Percentiles rank a stretch among this genome's conserved stretches.
phyloP scores from a whole-genome alignment of 2,329 filamentous ascomycete species.

The Cryphonectria nitschkei region DNA sequence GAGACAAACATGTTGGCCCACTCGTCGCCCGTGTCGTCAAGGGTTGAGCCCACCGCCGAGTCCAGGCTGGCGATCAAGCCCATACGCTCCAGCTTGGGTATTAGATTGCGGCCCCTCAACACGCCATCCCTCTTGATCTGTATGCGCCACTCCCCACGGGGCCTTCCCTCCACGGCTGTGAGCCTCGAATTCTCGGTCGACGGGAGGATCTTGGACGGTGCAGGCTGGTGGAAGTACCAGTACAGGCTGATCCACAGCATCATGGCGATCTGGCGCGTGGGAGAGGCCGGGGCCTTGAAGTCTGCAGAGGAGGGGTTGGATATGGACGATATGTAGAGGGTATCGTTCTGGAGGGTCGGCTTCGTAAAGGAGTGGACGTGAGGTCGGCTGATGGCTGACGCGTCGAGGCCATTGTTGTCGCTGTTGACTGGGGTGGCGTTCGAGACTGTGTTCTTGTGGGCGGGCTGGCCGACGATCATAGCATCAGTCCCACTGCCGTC shows the following conservation, averaged over 20 bases:
- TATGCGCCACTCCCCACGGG: conserved; percentile 84
- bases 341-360: conserved; percentile 79
- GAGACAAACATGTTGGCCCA: conserved; percentile 86
- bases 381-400: conserved; percentile 33
- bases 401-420: conserved; percentile 5
- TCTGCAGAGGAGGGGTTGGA: conserved; percentile 81
- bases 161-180: conserved; percentile 72
- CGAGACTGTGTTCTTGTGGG: background rate
- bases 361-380: conserved; percentile 68
- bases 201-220: conserved; percentile 67
- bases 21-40: conserved; percentile 63
- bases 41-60: conserved; percentile 70
- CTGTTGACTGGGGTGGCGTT: background rate
- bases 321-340: conserved; percentile 89
- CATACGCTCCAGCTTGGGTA: conserved; percentile 93
- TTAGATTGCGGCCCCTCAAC: conserved; percentile 77
- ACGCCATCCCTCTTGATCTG: conserved; percentile 87
- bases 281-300: conserved; percentile 78
- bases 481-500: conserved; percentile 32
- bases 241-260: conserved; percentile 94
- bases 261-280: conserved; percentile 89
- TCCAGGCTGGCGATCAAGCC: conserved; percentile 78
- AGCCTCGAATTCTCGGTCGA: conserved; percentile 61
- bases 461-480: conserved; percentile 14
- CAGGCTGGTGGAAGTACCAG: conserved; percentile 94